A percentile compares a stretch with the other conserved stretches of the same genome.
These are phyloP conservation scores for Crataegus laevigata DNA, from an alignment of 306 rosid genomes.

Conservation along the genomic window DNA sequence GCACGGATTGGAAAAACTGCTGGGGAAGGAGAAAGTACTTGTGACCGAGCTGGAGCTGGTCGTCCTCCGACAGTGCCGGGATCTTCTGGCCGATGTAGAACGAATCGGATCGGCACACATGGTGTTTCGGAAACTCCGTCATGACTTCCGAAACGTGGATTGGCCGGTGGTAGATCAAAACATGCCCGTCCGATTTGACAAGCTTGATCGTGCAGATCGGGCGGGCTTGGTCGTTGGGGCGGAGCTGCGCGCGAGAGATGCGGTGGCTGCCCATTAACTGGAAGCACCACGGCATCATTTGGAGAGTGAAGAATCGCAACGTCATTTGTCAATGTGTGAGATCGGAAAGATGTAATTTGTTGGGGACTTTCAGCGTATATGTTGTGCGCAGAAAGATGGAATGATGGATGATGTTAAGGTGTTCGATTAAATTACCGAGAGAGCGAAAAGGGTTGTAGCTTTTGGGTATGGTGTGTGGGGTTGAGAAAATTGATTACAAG, in stretches of 20 bases:
- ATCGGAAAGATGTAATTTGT: neutral
- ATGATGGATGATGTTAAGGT: neutral
- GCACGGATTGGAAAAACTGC: constrained; percentile 30
- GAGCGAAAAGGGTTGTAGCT: neutral
- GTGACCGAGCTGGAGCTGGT: constrained; percentile 31
- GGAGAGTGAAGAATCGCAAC: constrained; percentile 8
- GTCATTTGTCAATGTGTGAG: neutral
- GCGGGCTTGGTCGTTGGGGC: neutral
- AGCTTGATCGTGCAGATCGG: constrained; percentile 14
- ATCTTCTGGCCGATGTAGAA: constrained; percentile 42
- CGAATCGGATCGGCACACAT: constrained; percentile 29
- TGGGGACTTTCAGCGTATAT: neutral
- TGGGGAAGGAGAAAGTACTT: constrained; percentile 36
- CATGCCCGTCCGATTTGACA: constrained; percentile 24
- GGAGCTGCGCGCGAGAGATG: neutral
- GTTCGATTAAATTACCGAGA: neutral
- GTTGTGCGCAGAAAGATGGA: neutral
- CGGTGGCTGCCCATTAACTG: constrained; percentile 11
- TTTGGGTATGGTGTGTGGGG: neutral
- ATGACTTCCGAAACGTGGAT: constrained; percentile 18
- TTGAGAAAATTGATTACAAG: constrained; percentile 4
- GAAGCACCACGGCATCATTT: constrained; percentile 16
- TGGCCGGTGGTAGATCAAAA: constrained; percentile 18
- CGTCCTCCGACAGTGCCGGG: constrained; percentile 29
- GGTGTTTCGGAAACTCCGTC: constrained; percentile 27